Conservation (phyloP, 2,329 filamentous ascomycete genomes). For the Beauveria brongniartii region DNA sequence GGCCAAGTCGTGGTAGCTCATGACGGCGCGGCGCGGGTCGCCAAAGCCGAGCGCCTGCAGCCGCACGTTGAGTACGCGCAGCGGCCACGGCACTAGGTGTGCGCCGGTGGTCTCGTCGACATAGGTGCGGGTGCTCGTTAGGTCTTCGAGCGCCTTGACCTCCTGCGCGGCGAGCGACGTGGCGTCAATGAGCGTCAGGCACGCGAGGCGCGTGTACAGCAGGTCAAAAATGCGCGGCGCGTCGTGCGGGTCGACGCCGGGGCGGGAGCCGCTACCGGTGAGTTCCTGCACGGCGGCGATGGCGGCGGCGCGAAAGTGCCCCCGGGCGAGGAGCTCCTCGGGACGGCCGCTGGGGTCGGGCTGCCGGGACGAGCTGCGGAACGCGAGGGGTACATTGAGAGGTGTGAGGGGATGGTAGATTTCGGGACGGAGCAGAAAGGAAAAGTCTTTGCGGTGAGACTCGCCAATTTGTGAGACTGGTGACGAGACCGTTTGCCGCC, state of each 20-base stretch:
- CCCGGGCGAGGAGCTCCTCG: constrained; percentile 56
- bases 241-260: constrained; percentile 44
- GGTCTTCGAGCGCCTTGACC: constrained; percentile 54
- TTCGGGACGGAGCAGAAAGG: constrained; percentile 69
- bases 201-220: constrained; percentile 73
- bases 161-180: constrained; percentile 61
- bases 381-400: constrained; percentile 52
- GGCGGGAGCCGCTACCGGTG: constrained; percentile 38
- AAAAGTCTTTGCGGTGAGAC: constrained; percentile 56
- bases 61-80: constrained; percentile 74
- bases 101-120: constrained; percentile 42
- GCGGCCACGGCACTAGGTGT: constrained; percentile 77
- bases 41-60: constrained; percentile 80
- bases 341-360: constrained; percentile 58
- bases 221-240: constrained; percentile 63
- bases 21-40: constrained; percentile 75
- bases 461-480: constrained; percentile 25
- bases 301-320: constrained; percentile 76
- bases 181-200: constrained; percentile 70
- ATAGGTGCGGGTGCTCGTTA: constrained; percentile 49
- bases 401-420: constrained; percentile 75
- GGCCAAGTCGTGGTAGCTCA: constrained; percentile 83
- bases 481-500: constrained; percentile 19
- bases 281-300: constrained; percentile 56
- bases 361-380: constrained; percentile 59